phyloP scores from a whole-genome alignment of 1,284 basidiomycete species.

The Inonotus obliquus region DNA sequence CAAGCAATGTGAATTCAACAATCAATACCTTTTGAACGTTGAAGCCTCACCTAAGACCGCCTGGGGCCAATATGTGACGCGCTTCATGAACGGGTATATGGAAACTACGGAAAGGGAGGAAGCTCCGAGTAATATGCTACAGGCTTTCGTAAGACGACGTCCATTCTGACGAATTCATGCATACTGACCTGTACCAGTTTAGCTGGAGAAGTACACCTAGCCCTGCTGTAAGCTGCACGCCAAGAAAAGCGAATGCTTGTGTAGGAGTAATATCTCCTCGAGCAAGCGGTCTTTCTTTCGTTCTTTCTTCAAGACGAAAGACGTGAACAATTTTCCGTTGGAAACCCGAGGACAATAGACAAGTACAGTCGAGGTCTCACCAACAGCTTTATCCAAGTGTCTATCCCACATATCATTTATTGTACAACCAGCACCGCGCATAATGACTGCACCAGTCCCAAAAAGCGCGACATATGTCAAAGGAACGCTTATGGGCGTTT shows the following conservation, averaged over 20 bases:
- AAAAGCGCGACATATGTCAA: constrained; percentile 80
- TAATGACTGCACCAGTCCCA: constrained; percentile 86
- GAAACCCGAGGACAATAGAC: neutral
- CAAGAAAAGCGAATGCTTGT: constrained; percentile 83
- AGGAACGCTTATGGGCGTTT: constrained; percentile 61
- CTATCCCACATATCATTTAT: constrained; percentile 99
- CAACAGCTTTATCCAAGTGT: constrained; percentile 87
- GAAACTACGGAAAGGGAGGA: constrained; percentile 85
- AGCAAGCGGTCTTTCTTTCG: constrained; percentile 69
- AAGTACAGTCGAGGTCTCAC: constrained; percentile 43
- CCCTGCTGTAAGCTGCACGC: constrained; percentile 77
- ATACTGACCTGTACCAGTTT: constrained; percentile 86
- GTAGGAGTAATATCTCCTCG: constrained; percentile 74
- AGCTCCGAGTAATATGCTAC: constrained; percentile 87
- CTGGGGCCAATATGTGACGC: constrained; percentile 96
- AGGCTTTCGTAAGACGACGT: neutral
- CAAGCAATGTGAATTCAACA: neutral
- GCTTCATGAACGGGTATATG: constrained; percentile 97
- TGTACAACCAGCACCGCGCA: constrained; percentile 98
- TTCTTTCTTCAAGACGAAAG: constrained; percentile 43
- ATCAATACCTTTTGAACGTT: neutral
- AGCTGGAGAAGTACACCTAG: constrained; percentile 89
- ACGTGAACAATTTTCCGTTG: neutral
- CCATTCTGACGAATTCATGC: neutral
- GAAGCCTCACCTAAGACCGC: constrained; percentile 75